Percentiles rank a stretch among this genome's conserved stretches.
Conservation (phyloP, 345 rosid genomes). For the Rhodamnia argentea region DNA sequence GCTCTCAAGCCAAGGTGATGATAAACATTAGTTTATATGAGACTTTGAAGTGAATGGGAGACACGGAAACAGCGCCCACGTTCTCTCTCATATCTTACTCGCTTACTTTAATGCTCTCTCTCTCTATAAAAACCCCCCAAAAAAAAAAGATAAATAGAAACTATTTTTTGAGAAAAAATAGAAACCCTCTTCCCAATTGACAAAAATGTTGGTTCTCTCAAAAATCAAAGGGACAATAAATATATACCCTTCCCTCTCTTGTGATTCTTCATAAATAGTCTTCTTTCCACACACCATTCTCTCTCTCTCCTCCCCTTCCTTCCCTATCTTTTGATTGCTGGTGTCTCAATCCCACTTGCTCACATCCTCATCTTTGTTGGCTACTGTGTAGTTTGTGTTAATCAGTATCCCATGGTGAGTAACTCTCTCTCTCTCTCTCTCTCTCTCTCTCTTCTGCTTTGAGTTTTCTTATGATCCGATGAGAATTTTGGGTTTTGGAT, state of each 20-base stretch:
- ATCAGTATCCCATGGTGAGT: not conserved
- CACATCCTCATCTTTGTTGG: not conserved
- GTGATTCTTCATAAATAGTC: conserved; percentile 19
- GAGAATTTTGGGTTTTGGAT: not conserved
- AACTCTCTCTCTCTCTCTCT: not conserved
- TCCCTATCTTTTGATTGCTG: conserved; percentile 13
- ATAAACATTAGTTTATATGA: conserved; percentile 20
- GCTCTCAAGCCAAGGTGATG: conserved; percentile 75
- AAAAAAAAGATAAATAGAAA: not conserved
- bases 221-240: conserved; percentile 24
- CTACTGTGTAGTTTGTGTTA: not conserved
- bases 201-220: not conserved
- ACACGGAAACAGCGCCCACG: conserved; percentile 90
- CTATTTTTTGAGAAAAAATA: not conserved
- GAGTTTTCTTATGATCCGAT: not conserved
- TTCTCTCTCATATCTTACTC: conserved; percentile 44
- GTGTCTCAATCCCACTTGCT: not conserved
- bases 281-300: conserved; percentile 7
- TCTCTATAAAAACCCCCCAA: not conserved
- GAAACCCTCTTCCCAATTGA: not conserved
- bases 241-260: conserved; percentile 26
- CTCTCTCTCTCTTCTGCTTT: not conserved
- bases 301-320: conserved; percentile 7
- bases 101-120: not conserved
- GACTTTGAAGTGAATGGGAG: conserved; percentile 33